Base-by-base conservation (phyloP, 2,329 filamentous ascomycete genomes). In the Hypoxylon sp. region DNA sequence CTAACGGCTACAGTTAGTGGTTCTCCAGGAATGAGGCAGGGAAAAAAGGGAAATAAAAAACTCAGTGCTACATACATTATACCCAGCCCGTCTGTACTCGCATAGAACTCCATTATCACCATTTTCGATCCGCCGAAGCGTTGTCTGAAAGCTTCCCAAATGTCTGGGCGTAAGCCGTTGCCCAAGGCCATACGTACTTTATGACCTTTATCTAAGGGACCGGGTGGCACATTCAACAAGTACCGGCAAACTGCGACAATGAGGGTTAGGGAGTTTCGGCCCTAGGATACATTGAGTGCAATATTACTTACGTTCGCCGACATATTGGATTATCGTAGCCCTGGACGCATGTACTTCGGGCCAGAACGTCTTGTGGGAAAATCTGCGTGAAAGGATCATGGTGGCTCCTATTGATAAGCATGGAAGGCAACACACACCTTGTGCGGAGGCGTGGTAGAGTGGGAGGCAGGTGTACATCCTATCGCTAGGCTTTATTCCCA, bases 391-490 rank as follows among this genome's bases (percentile, higher is more conserved):
- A 23, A 92, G 84, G 70, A 87, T 89, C 43, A 90, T 78, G 0
- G 89, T 87, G 2, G 81, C 78, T 11, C 83, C 84, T 1, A 41
- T n/a, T 1, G 72, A 74, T 1, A 88, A 72, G 70, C 91, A 79
- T 63, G 85, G 86, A 1, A 79, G 74, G 6, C 89, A 81, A 34
- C 86, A 82, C 0, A 83, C 81, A 11, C 88, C 86, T 19, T 86
- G 85, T 5, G 90, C 91, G 0, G 92, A 92, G n/a, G 90, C 90
- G 75, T 94, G 92, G 74, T 93, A 94, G 17, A 93, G 81, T 0
- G 83, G 91, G 87, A 94, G 92, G 75, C 90, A 92, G 72, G 89
- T 87, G 75, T 93, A 94, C 86, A 90, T 92, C 50, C 89, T 81
- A 72, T 92, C 89, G 55, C 75, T 73, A 69, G 73, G 71, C 14